Percentiles rank a stretch among this genome's conserved stretches.
Evolutionary conservation across 768 basidiomycete species (phyloP).

Genomic region (Kwoniella botswanensis): DNA sequence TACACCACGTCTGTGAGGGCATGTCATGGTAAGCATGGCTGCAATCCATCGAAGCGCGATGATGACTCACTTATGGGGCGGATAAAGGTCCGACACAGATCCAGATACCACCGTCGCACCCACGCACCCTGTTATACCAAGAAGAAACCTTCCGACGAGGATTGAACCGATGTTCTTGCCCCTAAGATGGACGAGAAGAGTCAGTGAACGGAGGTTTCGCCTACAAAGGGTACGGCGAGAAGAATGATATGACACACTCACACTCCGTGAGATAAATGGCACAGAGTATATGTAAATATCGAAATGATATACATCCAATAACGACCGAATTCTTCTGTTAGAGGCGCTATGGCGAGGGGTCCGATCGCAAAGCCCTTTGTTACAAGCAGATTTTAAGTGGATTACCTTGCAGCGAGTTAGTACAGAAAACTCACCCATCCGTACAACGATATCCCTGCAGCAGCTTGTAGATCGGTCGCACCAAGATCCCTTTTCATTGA

Average conservation of each 20-base stretch:
- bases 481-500: constrained; percentile 49
- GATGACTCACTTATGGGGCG: constrained; percentile 25
- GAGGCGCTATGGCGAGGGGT: constrained; percentile 51
- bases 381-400: neutral
- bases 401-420: neutral
- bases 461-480: constrained; percentile 30
- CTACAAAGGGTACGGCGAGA: too few species aligned
- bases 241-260: neutral
- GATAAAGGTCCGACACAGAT: constrained; percentile 58
- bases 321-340: constrained; percentile 52
- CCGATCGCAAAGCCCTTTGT: constrained; percentile 50
- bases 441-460: constrained; percentile 50
- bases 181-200: constrained; percentile 30
- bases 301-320: constrained; percentile 46
- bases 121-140: constrained; percentile 55
- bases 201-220: constrained; percentile 1
- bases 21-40: neutral
- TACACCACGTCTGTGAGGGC: constrained; percentile 67
- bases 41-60: neutral
- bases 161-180: constrained; percentile 56
- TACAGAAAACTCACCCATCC: constrained; percentile 21
- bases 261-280: constrained; percentile 29
- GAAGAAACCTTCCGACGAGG: constrained; percentile 56
- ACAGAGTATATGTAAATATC: constrained; percentile 18
- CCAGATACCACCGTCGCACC: constrained; percentile 59